Percentiles rank a stretch among this genome's conserved stretches.
These are phyloP conservation scores for Blastocystis sp. DNA, from an alignment of 352 stramenopile genomes.

Conservation along the genomic window DNA sequence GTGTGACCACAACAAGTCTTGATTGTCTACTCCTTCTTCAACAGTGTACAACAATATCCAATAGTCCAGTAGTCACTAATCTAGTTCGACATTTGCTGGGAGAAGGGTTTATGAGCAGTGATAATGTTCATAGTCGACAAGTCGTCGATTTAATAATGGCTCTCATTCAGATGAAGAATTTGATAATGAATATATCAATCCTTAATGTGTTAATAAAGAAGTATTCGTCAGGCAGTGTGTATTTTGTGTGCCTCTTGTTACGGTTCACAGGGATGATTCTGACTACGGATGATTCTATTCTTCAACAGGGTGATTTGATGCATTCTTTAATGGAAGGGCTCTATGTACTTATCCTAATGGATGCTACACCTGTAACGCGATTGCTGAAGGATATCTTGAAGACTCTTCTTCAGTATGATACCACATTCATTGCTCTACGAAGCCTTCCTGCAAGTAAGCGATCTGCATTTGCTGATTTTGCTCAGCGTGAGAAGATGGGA, in stretches of 20 bases:
- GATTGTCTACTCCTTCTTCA: constrained; percentile 11
- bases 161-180: not conserved
- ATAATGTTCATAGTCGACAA: not conserved
- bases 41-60: not conserved
- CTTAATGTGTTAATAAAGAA: not conserved
- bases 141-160: not conserved
- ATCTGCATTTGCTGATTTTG: not conserved
- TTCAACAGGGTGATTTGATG: not conserved
- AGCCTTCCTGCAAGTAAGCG: constrained; percentile 7
- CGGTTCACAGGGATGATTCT: not conserved
- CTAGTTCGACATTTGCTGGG: not conserved
- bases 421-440: not conserved
- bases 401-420: not conserved
- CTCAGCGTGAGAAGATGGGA: not conserved
- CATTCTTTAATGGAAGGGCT: not conserved
- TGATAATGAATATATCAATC: not conserved
- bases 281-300: not conserved
- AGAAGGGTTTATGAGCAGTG: constrained; percentile 15
- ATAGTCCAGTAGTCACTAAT: not conserved
- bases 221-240: not conserved
- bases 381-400: not conserved
- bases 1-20: not conserved
- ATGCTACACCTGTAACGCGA: not conserved
- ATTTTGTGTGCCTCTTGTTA: not conserved
- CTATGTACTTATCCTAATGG: not conserved